Evolutionary conservation across 1,139 yeast species (phyloP).

Genomic region (Lodderomyces oxycetoniae): DNA sequence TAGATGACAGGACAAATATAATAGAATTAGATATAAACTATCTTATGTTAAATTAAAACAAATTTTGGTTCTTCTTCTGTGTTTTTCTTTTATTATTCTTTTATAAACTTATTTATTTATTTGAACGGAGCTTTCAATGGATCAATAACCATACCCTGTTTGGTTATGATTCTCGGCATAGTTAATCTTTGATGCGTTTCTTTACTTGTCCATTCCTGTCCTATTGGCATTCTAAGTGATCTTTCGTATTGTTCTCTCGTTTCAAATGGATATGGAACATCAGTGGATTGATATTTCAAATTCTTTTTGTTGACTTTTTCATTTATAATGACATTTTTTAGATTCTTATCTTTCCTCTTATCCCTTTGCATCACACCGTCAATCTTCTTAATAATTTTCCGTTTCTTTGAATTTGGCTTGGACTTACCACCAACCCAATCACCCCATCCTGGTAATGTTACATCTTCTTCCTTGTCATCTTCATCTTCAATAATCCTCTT

Average conservation of each 20-base stretch:
- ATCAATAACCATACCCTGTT: conserved; percentile 86
- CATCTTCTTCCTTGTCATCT: conserved; percentile 81
- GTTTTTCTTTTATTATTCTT: neutral
- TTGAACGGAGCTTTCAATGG: conserved; percentile 76
- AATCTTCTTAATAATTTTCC: conserved; percentile 59
- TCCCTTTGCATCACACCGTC: conserved; percentile 70
- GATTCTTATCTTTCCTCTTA: conserved; percentile 71
- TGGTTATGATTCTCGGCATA: conserved; percentile 82
- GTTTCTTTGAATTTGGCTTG: conserved; percentile 45
- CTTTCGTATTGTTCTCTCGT: conserved; percentile 92
- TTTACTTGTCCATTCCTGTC: conserved; percentile 93
- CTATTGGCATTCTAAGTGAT: conserved; percentile 91
- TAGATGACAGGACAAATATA: conserved; percentile 8
- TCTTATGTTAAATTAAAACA: neutral
- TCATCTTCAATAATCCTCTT: conserved; percentile 64
- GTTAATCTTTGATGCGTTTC: conserved; percentile 82
- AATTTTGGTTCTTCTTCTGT: neutral
- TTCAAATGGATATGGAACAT: conserved; percentile 93
- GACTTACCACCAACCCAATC: conserved; percentile 67
- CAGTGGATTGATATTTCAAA: conserved; percentile 74
- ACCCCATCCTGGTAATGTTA: conserved; percentile 95
- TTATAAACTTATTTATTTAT: conserved; percentile 15
- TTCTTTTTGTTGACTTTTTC: conserved; percentile 83
- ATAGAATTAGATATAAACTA: too few species aligned
- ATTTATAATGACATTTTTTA: conserved; percentile 81